Evolutionary conservation across 805 yeast genomes (phyloP), one percentile per base, ranked within the genome.

Genomic region (Vanderwaltozyma verrucispora): DNA sequence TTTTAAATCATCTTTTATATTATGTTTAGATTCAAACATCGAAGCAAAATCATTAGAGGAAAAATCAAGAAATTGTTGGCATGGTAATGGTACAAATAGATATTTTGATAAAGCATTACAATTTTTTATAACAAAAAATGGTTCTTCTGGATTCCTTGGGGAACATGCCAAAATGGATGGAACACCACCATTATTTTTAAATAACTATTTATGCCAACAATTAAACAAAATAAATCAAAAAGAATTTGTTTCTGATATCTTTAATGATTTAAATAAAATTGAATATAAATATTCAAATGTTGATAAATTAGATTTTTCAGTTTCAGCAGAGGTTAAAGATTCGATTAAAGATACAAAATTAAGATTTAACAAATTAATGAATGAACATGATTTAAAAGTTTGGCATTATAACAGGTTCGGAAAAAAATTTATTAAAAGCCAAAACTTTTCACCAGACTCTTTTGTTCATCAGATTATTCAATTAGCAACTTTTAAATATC

Each of bases 161-260:
- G 98, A 89, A 67, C 98, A 89, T 67, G 86, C 96, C 17, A 82
- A 76, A 68, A 89, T 89, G 97, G 98, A 89, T 62, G 98, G 97
- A 44, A 85, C 96, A 9, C 95, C 96, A 55, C 89, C 95, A 23
- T 75, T 85, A 53, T 77, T 86, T 46, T 65, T 89, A 65, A 89
- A 89, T 60, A 86, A 86, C 62, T 77, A 69, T 53, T 69, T 89
- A 28, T 69, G 77, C 45, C 69, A 69, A 37, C 71, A 75, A 48
- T 62, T 88, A 40, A 44, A 59, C 39, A 69, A 73, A 52, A 57
- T 74, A 53, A 63, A 74, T 49, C 58, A 58, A 17, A 28, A 36
- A 10, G 45, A 47, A 32, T 64, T 62, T 37, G 23, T 46, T 12
- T 33, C 36, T 13, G 36, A 42, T 19, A 40, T 40, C 14, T 37